Evolutionary conservation across 805 yeast genomes (phyloP), one percentile per base, ranked within the genome.

Genomic region (Sugiyamaella marilandica): DNA sequence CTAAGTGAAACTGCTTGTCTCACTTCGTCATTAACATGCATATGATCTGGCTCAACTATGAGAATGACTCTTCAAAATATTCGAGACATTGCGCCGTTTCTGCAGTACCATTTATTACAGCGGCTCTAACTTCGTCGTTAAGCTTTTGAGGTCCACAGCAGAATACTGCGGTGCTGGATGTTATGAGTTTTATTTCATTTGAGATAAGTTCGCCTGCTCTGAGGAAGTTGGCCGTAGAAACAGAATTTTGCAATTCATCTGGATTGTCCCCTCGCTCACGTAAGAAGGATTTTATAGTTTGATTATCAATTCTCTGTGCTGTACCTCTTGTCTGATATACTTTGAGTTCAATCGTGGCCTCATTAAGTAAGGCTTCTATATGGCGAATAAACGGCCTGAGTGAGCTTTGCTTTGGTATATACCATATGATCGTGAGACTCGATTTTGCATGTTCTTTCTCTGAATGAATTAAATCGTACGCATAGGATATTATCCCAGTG

Each of bases 131-230:
- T 3, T 69, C 70, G 62, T 84, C 90, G 54, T 75, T 79, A 71
- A 81, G 76, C 2, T 62, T 52, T 41, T 81, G 75, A 47, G 82
- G 84, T 10, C 87, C 87, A 70, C 87, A 82, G 1, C 79, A 71
- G 18, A 79, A 69, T 46, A 82, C 73, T 0, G 78, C 78, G 31
- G 34, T 32, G 37, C 35, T 26, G 2, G 11, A n/a, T 41, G 32
- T 26, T 7, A 26, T 13, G n/a, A n/a, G 34, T 26, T 41, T 21
- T n/a, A 41, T 29, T 10, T 24, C 14, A 5, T 49, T 32, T 16
- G 37, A n/a, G 3, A 60, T 56, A 36, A 45, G 45, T 8, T 47
- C 32, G 2, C 45, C 31, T 10, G 59, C 21, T 19, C 51, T 47
- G 2, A 62, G 62, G 11, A 51, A 39, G 24, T 19, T 19, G 47